Percentiles rank a stretch among this genome's conserved stretches.
Conservation (phyloP, 2,329 filamentous ascomycete species). For the Talaromyces sp. region DNA sequence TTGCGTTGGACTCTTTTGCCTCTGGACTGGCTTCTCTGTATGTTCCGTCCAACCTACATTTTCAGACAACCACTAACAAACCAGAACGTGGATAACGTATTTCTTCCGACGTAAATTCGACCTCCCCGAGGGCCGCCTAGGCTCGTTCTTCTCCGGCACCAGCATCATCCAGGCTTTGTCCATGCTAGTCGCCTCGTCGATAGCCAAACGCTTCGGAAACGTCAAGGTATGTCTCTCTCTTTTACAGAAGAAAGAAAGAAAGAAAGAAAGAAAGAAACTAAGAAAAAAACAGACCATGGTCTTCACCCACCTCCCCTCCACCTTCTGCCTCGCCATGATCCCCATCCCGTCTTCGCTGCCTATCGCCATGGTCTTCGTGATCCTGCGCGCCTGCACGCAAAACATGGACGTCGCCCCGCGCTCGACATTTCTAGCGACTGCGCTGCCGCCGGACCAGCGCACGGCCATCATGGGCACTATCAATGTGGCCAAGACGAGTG, state of each 20-base stretch:
- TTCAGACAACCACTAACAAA: background rate
- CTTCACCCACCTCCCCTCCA: constrained; percentile 67
- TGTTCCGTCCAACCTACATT: constrained; percentile 21
- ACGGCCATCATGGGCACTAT: constrained; percentile 68
- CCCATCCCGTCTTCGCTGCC: constrained; percentile 52
- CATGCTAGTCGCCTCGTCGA: constrained; percentile 53
- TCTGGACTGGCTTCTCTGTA: constrained; percentile 64
- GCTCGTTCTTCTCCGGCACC: constrained; percentile 50
- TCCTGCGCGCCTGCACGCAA: constrained; percentile 58
- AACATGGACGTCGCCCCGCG: constrained; percentile 70
- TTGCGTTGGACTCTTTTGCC: constrained; percentile 65
- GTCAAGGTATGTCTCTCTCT: constrained; percentile 38
- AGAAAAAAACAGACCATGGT: constrained; percentile 59
- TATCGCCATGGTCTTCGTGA: constrained; percentile 56
- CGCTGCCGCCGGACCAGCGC: constrained; percentile 60
- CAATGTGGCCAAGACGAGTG: constrained; percentile 64
- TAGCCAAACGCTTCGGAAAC: constrained; percentile 59
- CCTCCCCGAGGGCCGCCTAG: constrained; percentile 49
- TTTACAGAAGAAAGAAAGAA: background rate
- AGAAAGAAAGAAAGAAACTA: background rate
- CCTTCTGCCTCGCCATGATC: constrained; percentile 61
- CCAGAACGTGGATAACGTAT: constrained; percentile 50
- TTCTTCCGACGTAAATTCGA: constrained; percentile 54
- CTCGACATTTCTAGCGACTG: constrained; percentile 63
- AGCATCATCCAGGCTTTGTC: constrained; percentile 39